Conservation (phyloP, 345 rosid genomes). For the Acer campestre region DNA sequence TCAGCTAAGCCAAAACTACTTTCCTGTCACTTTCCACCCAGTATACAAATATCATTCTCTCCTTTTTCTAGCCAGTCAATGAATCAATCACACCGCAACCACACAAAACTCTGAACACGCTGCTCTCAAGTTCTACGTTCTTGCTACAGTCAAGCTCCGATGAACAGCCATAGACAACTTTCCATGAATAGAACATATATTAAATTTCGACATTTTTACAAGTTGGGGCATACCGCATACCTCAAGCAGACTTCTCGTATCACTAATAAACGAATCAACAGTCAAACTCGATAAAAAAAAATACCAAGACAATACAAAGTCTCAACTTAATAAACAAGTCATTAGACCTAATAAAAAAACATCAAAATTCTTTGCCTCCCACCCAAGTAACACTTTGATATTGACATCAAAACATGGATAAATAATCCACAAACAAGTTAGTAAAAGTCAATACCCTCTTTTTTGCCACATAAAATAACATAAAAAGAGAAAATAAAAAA, state of each 20-base stretch:
- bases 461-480: slow-evolving; percentile 13
- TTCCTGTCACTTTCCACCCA: not conserved
- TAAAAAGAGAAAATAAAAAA: not conserved
- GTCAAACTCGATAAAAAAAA: not conserved
- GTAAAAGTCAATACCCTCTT: slow-evolving; percentile 29
- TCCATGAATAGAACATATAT: not conserved
- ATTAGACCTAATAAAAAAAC: slow-evolving; percentile 10
- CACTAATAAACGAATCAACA: not conserved
- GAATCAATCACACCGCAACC: not conserved
- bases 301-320: not conserved
- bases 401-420: slow-evolving; percentile 15
- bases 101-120: not conserved
- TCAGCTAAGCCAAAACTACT: not conserved
- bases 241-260: no score
- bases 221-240: not conserved
- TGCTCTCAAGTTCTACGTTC: not conserved
- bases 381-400: slow-evolving; percentile 11
- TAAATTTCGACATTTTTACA: not conserved
- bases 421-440: not conserved
- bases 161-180: not conserved
- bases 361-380: slow-evolving; percentile 10
- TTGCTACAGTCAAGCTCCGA: not conserved
- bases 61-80: not conserved
- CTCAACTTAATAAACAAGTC: not conserved
- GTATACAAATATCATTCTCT: not conserved